A percentile compares a stretch with the other conserved stretches of the same genome.
Evolutionary conservation across 2,329 filamentous ascomycete species (phyloP).

Genomic region (Aspergillus pseudotamarii): DNA sequence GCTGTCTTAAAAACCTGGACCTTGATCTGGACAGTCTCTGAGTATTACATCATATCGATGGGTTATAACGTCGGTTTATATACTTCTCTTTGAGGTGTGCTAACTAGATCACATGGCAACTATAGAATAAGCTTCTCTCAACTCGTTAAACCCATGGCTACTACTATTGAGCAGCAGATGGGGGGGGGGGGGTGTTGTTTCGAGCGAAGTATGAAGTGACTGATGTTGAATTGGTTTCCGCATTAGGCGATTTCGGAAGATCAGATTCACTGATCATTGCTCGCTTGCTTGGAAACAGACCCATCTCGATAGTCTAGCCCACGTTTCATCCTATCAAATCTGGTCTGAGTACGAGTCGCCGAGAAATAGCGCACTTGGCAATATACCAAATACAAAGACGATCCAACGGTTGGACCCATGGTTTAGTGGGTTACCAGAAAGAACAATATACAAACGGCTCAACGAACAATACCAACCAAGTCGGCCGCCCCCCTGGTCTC

Average conservation of each 20-base stretch:
- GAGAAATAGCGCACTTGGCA: background rate
- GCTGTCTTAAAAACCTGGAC: too few species aligned
- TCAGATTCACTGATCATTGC: background rate
- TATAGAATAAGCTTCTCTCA: background rate
- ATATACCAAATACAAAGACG: background rate
- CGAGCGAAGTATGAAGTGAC: background rate
- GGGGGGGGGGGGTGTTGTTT: too few species aligned
- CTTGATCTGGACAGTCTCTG: slow-evolving; percentile 18
- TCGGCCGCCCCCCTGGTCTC: background rate
- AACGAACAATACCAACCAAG: background rate
- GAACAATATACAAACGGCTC: background rate
- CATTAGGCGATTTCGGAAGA: slow-evolving; percentile 4
- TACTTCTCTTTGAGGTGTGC: background rate
- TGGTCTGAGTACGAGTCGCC: background rate
- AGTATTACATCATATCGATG: background rate
- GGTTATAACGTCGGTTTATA: background rate
- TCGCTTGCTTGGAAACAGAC: background rate
- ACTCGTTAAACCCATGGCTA: background rate
- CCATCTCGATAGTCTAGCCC: background rate
- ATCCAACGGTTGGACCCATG: background rate
- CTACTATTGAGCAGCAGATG: background rate
- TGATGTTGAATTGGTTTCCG: background rate
- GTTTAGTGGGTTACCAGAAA: background rate
- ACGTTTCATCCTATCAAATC: background rate
- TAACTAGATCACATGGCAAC: background rate